A percentile compares a stretch with the other conserved stretches of the same genome.
Conservation (phyloP, 371 early-diverging fungal genomes). For the Syncephalastrum sp. region DNA sequence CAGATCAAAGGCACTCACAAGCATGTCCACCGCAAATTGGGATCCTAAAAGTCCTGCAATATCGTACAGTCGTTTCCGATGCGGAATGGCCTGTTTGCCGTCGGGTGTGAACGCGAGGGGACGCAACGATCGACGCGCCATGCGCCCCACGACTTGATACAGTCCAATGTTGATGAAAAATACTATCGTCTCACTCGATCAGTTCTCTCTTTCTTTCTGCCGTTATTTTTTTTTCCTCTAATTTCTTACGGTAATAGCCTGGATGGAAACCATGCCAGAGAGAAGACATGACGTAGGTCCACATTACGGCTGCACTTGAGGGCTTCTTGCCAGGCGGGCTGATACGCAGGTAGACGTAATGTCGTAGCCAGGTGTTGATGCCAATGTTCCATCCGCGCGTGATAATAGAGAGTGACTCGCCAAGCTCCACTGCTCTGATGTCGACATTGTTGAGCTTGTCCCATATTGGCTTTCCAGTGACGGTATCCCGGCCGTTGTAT, state of each 20-base stretch:
- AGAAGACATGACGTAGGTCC: conserved; percentile 81
- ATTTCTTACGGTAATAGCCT: conserved; percentile 73
- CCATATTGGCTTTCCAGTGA: conserved; percentile 44
- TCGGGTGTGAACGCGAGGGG: conserved; percentile 58
- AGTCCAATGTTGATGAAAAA: conserved; percentile 26
- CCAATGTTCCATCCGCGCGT: conserved; percentile 77
- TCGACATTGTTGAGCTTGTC: conserved; percentile 71
- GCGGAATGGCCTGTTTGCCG: conserved; percentile 24
- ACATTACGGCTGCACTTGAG: conserved; percentile 53
- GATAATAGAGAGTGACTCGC: too few species aligned
- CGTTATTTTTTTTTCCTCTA: conserved; percentile 9
- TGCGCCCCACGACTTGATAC: conserved; percentile 28
- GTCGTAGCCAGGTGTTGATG: conserved; percentile 84
- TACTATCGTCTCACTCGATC: conserved; percentile 10
- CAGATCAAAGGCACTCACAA: conserved; percentile 73
- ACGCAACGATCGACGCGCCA: conserved; percentile 66
- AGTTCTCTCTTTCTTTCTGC: not conserved
- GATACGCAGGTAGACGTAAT: conserved; percentile 80
- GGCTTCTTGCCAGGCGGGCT: conserved; percentile 39
- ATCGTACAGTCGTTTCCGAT: conserved; percentile 59
- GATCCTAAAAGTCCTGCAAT: conserved; percentile 64
- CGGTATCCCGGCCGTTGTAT: conserved; percentile 69
- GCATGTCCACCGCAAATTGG: conserved; percentile 64
- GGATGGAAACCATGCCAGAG: conserved; percentile 96
- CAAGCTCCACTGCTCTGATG: conserved; percentile 20